Base-by-base conservation (phyloP, 148 eudicot genomes). In the Polygonum aviculare region DNA sequence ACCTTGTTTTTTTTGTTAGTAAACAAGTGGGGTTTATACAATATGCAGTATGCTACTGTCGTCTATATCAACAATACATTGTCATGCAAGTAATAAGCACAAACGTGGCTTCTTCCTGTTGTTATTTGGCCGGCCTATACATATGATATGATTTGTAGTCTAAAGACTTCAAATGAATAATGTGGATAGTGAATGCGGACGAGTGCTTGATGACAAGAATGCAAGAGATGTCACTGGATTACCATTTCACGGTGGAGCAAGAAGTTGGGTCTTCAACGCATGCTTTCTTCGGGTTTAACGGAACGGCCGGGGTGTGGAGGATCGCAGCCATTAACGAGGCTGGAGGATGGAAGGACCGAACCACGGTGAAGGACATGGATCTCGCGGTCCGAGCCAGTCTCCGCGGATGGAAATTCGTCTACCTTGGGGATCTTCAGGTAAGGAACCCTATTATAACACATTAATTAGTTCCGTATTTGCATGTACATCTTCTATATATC, bases 211-310 rank as follows among this genome's bases (percentile, higher is more conserved):
- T 94, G 88, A 94, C 98, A 71, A 91, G 98, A 54, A 94, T 94
- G 98, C 98, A 94, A 84, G 98, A 94, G 78, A 94, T 94, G 98
- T 94, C 98, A 11, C 72, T 94, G 52, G 98, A 94, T 79, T 94
- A 94, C 85, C 98, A 94, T 87, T 94, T 94, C 73, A 94, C 80
- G 1, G 97, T 94, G 26, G 98, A 94, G 82, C 98, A 94, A 85
- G 98, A 94, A 91, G 98, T 94, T 22, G 98, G 98, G 35, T 94
- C 98, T 62, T 78, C 98, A 10, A 94, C 98, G 44, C 97, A 94
- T 85, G 98, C 98, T 76, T 94, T 94, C 86, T 94, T 94, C 74
- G 98, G 98, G 69, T 94, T 94, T 82, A 94, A 94, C 67, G 98
- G 98, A 2, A 94, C 98, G 5, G 97, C 95, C 36, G 98, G 98